Percentiles rank a stretch among this genome's conserved stretches.
Evolutionary conservation across 768 basidiomycete species (phyloP).

Genomic region (Boletus eberwhitei): DNA sequence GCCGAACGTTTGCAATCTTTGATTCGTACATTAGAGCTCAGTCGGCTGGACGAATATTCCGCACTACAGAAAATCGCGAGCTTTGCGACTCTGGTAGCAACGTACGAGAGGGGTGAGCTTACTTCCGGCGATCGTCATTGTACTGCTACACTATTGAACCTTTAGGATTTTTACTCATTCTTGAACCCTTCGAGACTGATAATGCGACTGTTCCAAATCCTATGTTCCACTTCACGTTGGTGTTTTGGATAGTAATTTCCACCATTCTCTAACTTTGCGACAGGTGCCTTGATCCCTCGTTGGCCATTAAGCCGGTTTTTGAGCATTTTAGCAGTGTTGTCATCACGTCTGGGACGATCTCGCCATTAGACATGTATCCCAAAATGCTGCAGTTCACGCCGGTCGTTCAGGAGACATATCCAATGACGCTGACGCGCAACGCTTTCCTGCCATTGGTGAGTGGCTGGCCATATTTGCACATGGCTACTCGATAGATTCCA

Average conservation of each 20-base stretch:
- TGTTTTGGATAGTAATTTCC: conserved; percentile 7
- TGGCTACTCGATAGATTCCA: background rate
- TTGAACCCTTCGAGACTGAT: conserved; percentile 98
- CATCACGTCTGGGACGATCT: conserved; percentile 98
- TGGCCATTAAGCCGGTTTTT: conserved; percentile 97
- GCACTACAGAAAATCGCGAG: conserved; percentile 92
- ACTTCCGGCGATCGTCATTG: background rate
- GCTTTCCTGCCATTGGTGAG: conserved; percentile 91
- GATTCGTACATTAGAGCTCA: conserved; percentile 88
- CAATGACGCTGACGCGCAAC: conserved; percentile 96
- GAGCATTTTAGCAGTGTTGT: conserved; percentile 98
- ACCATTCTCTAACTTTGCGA: conserved; percentile 8
- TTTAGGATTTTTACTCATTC: conserved; percentile 89
- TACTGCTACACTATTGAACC: background rate
- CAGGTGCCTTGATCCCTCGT: conserved; percentile 95
- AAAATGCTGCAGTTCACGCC: conserved; percentile 99
- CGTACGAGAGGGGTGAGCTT: conserved; percentile 87
- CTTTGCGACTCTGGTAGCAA: conserved; percentile 95
- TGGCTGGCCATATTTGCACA: background rate
- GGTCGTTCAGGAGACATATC: conserved; percentile 93
- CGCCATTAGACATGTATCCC: conserved; percentile 99
- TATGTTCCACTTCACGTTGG: conserved; percentile 95
- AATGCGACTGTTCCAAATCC: conserved; percentile 98
- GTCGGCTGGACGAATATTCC: conserved; percentile 85
- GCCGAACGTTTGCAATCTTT: conserved; percentile 93